Evolutionary conservation across 768 basidiomycete genomes (phyloP).

Genomic region (Hemileccinum rubropunctum): DNA sequence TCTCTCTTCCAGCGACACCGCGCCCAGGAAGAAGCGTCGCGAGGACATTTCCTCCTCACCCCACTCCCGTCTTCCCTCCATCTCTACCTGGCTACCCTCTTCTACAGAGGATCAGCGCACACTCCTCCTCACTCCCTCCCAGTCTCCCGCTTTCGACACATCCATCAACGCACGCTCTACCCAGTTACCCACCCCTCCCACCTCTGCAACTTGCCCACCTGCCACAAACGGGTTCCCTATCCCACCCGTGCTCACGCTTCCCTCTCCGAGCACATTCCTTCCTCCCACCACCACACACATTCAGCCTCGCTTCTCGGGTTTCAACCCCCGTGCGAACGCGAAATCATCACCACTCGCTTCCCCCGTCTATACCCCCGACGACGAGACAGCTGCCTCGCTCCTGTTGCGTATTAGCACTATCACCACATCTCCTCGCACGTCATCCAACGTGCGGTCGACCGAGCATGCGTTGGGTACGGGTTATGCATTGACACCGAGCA

Average conservation of each 20-base stretch:
- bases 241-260: slow-evolving; percentile 43
- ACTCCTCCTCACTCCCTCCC: slow-evolving; percentile 35
- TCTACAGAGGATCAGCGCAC: slow-evolving; percentile 16
- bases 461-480: background rate
- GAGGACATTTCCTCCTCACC: background rate
- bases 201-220: slow-evolving; percentile 51
- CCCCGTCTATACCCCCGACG: slow-evolving; percentile 46
- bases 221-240: slow-evolving; percentile 29
- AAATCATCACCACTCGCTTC: slow-evolving; percentile 24
- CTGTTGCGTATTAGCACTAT: slow-evolving; percentile 55
- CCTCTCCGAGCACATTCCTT: slow-evolving; percentile 28
- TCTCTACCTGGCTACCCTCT: slow-evolving; percentile 62
- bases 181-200: slow-evolving; percentile 56
- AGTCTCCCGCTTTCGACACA: slow-evolving; percentile 33
- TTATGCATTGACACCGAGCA: slow-evolving; percentile 27
- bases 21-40: background rate
- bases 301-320: slow-evolving; percentile 23
- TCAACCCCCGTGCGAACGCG: slow-evolving; percentile 15
- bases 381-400: slow-evolving; percentile 67
- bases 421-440: slow-evolving; percentile 13
- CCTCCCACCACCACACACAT: slow-evolving; percentile 10
- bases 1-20: background rate
- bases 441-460: background rate
- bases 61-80: slow-evolving; percentile 55
- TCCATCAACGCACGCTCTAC: slow-evolving; percentile 12